These are phyloP conservation scores for Cucurbita maxima DNA, from an alignment of 306 rosid species.

Conservation along the genomic window DNA sequence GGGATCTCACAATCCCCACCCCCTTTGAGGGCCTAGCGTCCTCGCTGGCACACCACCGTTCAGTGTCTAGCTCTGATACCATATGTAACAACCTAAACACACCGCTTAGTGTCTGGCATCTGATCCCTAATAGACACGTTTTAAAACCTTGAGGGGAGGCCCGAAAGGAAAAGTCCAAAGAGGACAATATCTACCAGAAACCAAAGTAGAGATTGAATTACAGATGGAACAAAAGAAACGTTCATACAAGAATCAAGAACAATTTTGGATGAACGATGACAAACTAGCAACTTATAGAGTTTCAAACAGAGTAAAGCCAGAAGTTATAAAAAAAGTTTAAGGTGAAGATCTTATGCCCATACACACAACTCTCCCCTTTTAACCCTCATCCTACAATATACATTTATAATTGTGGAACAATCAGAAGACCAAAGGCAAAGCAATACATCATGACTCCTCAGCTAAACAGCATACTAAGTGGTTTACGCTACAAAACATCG, in stretches of 20 bases:
- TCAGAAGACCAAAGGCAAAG: neutral
- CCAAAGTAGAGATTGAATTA: neutral
- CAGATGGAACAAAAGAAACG: neutral
- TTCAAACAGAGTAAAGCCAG: too few species aligned
- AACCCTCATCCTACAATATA: neutral
- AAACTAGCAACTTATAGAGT: neutral
- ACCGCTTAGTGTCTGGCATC: too few species aligned
- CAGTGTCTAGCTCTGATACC: too few species aligned
- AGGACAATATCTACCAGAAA: neutral
- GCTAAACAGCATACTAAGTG: neutral
- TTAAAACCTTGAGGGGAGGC: too few species aligned
- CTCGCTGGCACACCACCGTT: too few species aligned
- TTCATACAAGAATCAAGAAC: too few species aligned
- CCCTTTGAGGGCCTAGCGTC: too few species aligned
- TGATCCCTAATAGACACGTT: too few species aligned
- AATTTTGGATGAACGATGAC: neutral
- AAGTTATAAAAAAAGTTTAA: too few species aligned
- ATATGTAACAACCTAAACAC: too few species aligned
- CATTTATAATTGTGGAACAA: neutral
- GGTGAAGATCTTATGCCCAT: neutral
- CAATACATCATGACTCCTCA: neutral
- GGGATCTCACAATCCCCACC: too few species aligned
- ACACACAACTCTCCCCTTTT: neutral
- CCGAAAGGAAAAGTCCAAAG: too few species aligned
- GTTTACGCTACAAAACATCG: neutral